These are phyloP conservation scores for Hypoxylon fragiforme DNA, from an alignment of 495 filamentous ascomycete species.

Conservation along the genomic window DNA sequence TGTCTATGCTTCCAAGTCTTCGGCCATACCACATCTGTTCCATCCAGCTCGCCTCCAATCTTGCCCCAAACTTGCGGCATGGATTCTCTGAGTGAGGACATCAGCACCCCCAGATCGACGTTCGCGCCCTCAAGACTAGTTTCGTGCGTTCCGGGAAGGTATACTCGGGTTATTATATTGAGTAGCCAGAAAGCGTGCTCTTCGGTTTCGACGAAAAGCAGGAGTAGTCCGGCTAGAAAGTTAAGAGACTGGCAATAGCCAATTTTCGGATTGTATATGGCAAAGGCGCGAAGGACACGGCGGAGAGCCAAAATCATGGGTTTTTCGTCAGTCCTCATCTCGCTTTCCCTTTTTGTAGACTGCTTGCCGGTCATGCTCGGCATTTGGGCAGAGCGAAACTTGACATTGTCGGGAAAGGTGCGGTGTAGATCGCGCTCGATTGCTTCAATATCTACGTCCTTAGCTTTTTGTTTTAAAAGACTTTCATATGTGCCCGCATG, in stretches of 20 bases:
- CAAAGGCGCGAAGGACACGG: conserved; percentile 85
- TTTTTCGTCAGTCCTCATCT: conserved; percentile 55
- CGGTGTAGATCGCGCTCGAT: conserved; percentile 95
- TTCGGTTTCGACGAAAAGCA: conserved; percentile 83
- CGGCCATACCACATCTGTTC: conserved; percentile 51
- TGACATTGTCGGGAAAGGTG: conserved; percentile 93
- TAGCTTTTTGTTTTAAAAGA: conserved; percentile 65
- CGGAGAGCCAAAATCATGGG: conserved; percentile 79
- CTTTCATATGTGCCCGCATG: conserved; percentile 73
- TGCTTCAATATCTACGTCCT: conserved; percentile 76
- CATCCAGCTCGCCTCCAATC: conserved; percentile 75
- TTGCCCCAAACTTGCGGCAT: conserved; percentile 86
- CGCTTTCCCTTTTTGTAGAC: conserved; percentile 33
- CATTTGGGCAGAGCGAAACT: conserved; percentile 54
- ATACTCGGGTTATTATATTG: conserved; percentile 84
- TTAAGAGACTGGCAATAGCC: conserved; percentile 98
- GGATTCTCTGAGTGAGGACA: conserved; percentile 80
- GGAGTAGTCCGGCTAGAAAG: conserved; percentile 93
- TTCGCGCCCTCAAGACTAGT: conserved; percentile 90
- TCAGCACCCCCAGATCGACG: conserved; percentile 91
- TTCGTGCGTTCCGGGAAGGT: conserved; percentile 91
- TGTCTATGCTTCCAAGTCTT: conserved; percentile 36
- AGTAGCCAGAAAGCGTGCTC: conserved; percentile 95
- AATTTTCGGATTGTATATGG: conserved; percentile 83
- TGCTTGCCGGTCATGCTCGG: conserved; percentile 21